These are phyloP conservation scores for Fusarium sp. DNA, from an alignment of 2,329 filamentous ascomycete genomes.

Conservation along the genomic window DNA sequence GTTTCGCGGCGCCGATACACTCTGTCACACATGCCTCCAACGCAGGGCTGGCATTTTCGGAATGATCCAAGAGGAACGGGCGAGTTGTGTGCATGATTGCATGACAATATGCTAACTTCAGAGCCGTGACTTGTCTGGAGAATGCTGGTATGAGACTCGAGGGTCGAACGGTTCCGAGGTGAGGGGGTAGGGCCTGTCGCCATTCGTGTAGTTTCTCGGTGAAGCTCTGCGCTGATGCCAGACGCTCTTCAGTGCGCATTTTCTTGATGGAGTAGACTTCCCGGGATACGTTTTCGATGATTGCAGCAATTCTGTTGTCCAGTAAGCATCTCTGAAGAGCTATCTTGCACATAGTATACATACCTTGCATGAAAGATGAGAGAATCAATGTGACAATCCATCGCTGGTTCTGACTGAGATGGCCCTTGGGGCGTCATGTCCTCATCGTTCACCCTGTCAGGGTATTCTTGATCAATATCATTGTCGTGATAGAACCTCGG, in stretches of 20 bases:
- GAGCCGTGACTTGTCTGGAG: conserved; percentile 58
- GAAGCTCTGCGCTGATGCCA: conserved; percentile 50
- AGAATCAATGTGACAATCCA: conserved; percentile 60
- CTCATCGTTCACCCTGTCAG: conserved; percentile 65
- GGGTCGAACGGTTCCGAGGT: conserved; percentile 54
- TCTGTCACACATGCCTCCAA: conserved; percentile 46
- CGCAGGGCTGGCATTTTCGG: conserved; percentile 47
- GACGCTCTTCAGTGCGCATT: conserved; percentile 46
- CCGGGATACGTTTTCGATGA: conserved; percentile 50
- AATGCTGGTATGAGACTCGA: conserved; percentile 57
- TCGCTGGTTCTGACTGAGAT: conserved; percentile 37
- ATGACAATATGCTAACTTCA: conserved; percentile 64
- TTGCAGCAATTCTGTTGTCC: conserved; percentile 44
- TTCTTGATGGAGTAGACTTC: conserved; percentile 52
- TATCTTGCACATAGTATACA: neutral
- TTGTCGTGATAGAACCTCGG: conserved; percentile 70
- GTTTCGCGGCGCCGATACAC: conserved; percentile 53
- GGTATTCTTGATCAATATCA: conserved; percentile 69
- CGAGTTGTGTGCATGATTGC: conserved; percentile 65
- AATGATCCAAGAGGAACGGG: conserved; percentile 50
- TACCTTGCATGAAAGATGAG: conserved; percentile 56
- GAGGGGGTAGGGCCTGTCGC: conserved; percentile 51
- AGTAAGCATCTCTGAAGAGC: neutral
- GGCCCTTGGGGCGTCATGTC: conserved; percentile 59
- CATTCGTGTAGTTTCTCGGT: conserved; percentile 51